Evolutionary conservation across 768 basidiomycete species (phyloP).

Genomic region (Trametes punicea): DNA sequence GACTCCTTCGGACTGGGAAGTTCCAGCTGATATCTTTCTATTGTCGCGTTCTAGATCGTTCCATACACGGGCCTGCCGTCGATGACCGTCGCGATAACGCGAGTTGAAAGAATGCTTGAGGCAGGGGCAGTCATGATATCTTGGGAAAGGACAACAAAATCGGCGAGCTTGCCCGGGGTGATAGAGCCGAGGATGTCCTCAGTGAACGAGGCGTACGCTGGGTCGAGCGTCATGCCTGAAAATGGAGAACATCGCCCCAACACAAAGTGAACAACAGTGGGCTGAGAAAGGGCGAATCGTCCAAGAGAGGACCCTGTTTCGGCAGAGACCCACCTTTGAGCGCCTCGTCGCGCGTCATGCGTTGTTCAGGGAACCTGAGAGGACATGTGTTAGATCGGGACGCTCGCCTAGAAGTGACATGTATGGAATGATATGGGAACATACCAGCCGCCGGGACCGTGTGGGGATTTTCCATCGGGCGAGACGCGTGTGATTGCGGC

Average conservation of each 20-base stretch:
- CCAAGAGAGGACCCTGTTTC: neutral
- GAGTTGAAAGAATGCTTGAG: slow-evolving; percentile 59
- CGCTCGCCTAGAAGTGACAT: neutral
- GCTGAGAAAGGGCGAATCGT: no score
- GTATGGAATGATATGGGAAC: slow-evolving; percentile 22
- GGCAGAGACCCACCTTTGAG: slow-evolving; percentile 51
- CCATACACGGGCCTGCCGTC: slow-evolving; percentile 62
- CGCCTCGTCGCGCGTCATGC: slow-evolving; percentile 72
- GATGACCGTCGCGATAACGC: slow-evolving; percentile 72
- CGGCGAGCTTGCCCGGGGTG: slow-evolving; percentile 73
- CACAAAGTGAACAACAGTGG: no score
- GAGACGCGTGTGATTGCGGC: slow-evolving; percentile 82
- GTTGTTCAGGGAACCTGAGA: slow-evolving; percentile 77
- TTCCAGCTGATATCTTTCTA: neutral
- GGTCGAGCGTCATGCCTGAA: slow-evolving; percentile 81
- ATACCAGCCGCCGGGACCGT: slow-evolving; percentile 82
- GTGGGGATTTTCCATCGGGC: slow-evolving; percentile 69
- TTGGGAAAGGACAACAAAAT: slow-evolving; percentile 79
- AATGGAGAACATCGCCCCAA: neutral
- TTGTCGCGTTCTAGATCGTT: slow-evolving; percentile 6
- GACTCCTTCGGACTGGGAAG: no score
- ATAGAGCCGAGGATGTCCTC: slow-evolving; percentile 75
- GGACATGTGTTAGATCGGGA: neutral
- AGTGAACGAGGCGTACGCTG: slow-evolving; percentile 84
- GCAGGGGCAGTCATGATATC: slow-evolving; percentile 72